Evolutionary conservation across 306 rosid species (phyloP), one percentile per base, ranked within the genome.

Genomic region (Gastrolobium bilobum): DNA sequence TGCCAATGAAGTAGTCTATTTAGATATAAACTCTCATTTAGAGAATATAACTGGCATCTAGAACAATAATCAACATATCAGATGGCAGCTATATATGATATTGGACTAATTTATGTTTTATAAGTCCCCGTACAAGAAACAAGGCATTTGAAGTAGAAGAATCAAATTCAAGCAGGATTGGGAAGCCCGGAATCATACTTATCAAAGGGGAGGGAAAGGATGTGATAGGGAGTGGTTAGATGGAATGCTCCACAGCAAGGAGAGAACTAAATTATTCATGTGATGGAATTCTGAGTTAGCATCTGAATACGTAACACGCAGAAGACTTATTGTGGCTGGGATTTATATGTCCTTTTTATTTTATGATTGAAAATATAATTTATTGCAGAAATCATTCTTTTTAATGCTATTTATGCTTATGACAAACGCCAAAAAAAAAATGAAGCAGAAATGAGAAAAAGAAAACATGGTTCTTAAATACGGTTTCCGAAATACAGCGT

Each of bases 371-470:
- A 63, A 50, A 29, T 10, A 51, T 39, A 57, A 42, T 42, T 42
- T 48, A 58, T 33, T 59, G 67, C 6, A 26, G 31, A 73, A 42
- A 56, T 6, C 57, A 13, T 42, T 73, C 34, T 11, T 57, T 37
- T 46, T 15, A 40, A 6, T 61, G 20, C 26, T 35, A 34, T 48
- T 7, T 7, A 15, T 63, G 42, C 47, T 6, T 4, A 63, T 8
- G 15, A 14, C 50, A 6, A 2, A 6, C 14, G 31, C 7, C 13
- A 37, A 35, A 50, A 50, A 38, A 44, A 7, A 76, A 62, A 48
- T 14, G 46, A 75, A 75, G 52, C 63, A 63, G 40, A 38, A 62
- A 33, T 38, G 42, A 48, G 58, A 33, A 44, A 73, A 38, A 14
- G 35, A 58, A 20, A 51, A 76, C 37, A 61, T 51, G 71, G n/a